Conservation (phyloP, 345 rosid genomes). For the Noccaea caerulescens region DNA sequence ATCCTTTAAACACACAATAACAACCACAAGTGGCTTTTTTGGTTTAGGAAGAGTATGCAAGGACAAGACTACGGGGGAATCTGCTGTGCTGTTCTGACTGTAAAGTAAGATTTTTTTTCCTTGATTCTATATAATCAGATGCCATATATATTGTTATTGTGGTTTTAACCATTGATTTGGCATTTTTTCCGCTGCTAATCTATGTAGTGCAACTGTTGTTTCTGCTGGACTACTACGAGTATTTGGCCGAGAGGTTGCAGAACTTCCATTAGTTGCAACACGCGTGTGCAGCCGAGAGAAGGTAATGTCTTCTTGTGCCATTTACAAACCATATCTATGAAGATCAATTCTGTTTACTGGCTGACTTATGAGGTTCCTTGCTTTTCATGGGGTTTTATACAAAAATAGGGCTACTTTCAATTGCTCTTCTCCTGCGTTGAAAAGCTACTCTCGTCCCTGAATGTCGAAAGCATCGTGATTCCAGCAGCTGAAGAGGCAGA, state of each 20-base stretch:
- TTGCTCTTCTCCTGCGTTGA: constrained; percentile 70
- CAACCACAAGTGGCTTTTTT: background rate
- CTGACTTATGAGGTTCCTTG: constrained; percentile 16
- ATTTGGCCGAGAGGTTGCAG: constrained; percentile 88
- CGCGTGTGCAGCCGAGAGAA: constrained; percentile 67
- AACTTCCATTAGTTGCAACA: constrained; percentile 94
- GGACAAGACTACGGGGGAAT: constrained; percentile 91
- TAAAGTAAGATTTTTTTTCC: constrained; percentile 63
- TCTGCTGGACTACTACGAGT: constrained; percentile 82
- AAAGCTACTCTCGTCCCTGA: constrained; percentile 65
- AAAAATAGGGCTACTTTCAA: constrained; percentile 72
- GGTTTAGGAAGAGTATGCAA: constrained; percentile 63
- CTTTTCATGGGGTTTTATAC: constrained; percentile 22
- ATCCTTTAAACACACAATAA: background rate
- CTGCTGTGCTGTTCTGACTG: constrained; percentile 81
- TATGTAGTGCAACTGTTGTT: constrained; percentile 71
- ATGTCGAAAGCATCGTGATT: constrained; percentile 64
- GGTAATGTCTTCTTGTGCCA: constrained; percentile 47
- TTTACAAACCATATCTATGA: constrained; percentile 9
- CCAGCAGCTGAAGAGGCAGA: constrained; percentile 91
- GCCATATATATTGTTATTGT: constrained; percentile 11
- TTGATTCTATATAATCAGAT: background rate
- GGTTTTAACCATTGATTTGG: constrained; percentile 21
- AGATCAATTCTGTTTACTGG: background rate
- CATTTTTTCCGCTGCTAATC: constrained; percentile 19